Conservation (phyloP, 1,139 yeast genomes). For the Taphrina flavorubra region DNA sequence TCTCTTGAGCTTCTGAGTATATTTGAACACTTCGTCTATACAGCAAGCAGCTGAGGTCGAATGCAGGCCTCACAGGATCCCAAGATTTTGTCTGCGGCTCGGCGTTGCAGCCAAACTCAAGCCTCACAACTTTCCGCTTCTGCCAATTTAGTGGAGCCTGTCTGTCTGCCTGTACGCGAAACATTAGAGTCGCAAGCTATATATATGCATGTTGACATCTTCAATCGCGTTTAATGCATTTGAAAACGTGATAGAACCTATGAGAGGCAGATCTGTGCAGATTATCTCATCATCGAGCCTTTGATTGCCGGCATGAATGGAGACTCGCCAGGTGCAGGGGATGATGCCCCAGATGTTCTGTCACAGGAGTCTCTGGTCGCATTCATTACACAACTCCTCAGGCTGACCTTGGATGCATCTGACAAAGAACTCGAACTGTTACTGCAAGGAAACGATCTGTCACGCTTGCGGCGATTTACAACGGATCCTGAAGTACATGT, state of each 20-base stretch:
- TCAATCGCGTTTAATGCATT: too few relatives aligned
- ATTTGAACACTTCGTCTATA: too few relatives aligned
- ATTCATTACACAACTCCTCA: constrained; percentile 6
- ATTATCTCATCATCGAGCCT: too few relatives aligned
- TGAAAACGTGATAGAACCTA: too few relatives aligned
- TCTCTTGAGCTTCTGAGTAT: too few relatives aligned
- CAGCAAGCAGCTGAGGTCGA: too few relatives aligned
- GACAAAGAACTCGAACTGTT: background rate
- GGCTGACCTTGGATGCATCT: constrained; percentile 21
- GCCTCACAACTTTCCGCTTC: background rate
- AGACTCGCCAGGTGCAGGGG: constrained; percentile 3
- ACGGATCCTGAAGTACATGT: constrained; percentile 16
- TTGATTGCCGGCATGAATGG: background rate
- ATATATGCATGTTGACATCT: too few relatives aligned
- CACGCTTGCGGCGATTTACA: constrained; percentile 18
- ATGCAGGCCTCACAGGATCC: background rate
- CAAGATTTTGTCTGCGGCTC: background rate
- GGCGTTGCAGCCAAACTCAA: background rate
- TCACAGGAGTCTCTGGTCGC: constrained; percentile 4
- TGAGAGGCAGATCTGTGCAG: too few relatives aligned
- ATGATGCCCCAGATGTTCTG: background rate
- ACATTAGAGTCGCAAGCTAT: too few relatives aligned
- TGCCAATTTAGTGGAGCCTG: constrained; percentile 2
- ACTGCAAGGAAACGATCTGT: background rate
- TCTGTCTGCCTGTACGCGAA: too few relatives aligned